Base-by-base conservation (phyloP, 2,329 filamentous ascomycete genomes). In the Esteya vermicola region DNA sequence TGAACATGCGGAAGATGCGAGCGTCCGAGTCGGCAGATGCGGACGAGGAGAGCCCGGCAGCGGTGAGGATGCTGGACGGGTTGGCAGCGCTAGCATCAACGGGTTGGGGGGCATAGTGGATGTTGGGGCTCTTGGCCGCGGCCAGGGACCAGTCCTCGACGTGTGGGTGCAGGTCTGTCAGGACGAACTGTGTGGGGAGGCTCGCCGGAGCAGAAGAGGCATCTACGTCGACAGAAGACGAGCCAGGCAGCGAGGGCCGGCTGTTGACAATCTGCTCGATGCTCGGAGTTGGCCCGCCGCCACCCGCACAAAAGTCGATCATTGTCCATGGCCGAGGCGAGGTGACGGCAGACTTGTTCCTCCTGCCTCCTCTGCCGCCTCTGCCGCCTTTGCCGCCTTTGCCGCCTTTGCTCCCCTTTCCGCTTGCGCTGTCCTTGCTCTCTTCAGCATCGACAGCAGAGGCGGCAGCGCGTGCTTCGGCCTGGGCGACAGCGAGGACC, bases 231-330 rank as follows among this genome's bases (percentile, higher is more conserved):
- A 40, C 20, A 40, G 21, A n/a, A 27, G 43, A 33, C 38, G 43
- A 14, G 21, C 21, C 22, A n/a, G 45, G 40, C 44, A 18, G 40
- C 48, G 20, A 49, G 48, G 26, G 65, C 52, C 47, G 58, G 54
- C 35, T 51, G 54, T 82, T 82, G 45, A 83, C 53, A 32, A 67
- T 59, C 10, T 59, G 62, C 55, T 81, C 78, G 38, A 83, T 75
- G 30, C 60, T 62, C 1, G 77, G 78, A 2, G 76, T 83, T 1
- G 79, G 79, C 0, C 81, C 81, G 31, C 82, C 82, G 13, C 70
- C 77, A 38, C 82, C 82, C 3, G 81, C 78, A 55, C 81, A 85
- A 57, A 85, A 83, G 59, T 88, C 82, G 45, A 86, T 68, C 49
- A 81, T 76, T 16, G 70, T 75, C 55, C 80, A 76, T 2, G 38